Base-by-base conservation (phyloP, 1,284 basidiomycete genomes). In the Papiliotrema nemorosa region DNA sequence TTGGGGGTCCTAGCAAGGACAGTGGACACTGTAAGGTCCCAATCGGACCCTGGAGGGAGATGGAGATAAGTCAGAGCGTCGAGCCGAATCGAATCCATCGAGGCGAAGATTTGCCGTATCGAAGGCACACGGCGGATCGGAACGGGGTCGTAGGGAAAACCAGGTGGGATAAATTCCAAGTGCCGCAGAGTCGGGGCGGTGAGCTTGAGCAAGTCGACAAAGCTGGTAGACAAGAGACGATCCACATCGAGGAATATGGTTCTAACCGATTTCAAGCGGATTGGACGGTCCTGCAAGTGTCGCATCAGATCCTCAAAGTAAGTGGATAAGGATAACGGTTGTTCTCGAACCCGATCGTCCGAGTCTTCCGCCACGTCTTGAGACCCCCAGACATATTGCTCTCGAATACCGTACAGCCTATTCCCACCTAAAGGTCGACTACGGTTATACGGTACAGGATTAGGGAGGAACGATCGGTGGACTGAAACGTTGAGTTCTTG, bases 401-500 rank as follows among this genome's bases (percentile, higher is more conserved):
- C 22, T n/a, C 47, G 37, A 3, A 58, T 48, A 3, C 12, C 18
- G 16, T 40, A 40, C 24, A 55, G 44, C n/a, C 47, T 24, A 18
- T 52, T 21, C 2, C 44, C 47, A 21, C 55, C 55, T 1, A 57
- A 39, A 16, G 42, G 47, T 38, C n/a, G 27, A 14, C 24, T 25
- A 27, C n/a, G 16, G 6, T 47, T 26, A 7, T 38, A 39, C 3
- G 47, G 43, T 36, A 21, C 13, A 26, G 33, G 24, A 4, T 21
- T 12, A 18, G 18, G 16, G 9, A 22, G n/a, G 33, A 27, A 41
- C 14, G 52, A 25, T 9, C 34, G 47, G 20, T 50, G 52, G 21
- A 47, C 35, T 40, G 55, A 54, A n/a, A 61, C 44, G 39, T 55
- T 50, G 24, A 61, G 33, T 9, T 58, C 48, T 5, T 33, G 5